Evolutionary conservation across 2,329 filamentous ascomycete genomes (phyloP).

Genomic region (Arthrobotrys entomopaga): DNA sequence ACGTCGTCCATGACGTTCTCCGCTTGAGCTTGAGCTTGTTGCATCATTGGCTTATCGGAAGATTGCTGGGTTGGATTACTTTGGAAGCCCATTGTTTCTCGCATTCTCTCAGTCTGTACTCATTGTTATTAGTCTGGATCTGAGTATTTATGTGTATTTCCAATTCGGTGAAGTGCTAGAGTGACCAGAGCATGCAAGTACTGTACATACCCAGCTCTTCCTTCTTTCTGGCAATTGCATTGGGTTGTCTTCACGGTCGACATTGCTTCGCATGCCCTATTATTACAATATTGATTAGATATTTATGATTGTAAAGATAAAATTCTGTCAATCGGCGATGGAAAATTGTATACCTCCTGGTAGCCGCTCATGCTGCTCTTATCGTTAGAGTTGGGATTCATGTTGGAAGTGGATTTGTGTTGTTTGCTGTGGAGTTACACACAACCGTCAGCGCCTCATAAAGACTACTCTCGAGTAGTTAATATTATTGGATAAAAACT

Average conservation of each 20-base stretch:
- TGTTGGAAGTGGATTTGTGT: constrained; percentile 33
- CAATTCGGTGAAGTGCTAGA: too few relatives aligned
- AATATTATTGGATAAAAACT: constrained; percentile 5
- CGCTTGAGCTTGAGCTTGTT: constrained; percentile 34
- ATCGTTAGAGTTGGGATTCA: constrained; percentile 45
- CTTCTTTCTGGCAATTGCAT: constrained; percentile 27
- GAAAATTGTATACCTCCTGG: constrained; percentile 34
- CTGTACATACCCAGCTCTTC: constrained; percentile 47
- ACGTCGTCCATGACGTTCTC: constrained; percentile 37
- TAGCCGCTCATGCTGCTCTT: constrained; percentile 34
- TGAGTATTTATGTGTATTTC: not conserved
- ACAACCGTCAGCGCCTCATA: too few relatives aligned
- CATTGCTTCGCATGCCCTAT: constrained; percentile 42
- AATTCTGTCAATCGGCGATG: too few relatives aligned
- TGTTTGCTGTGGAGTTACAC: constrained; percentile 15
- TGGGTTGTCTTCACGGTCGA: constrained; percentile 47
- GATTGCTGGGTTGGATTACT: constrained; percentile 10
- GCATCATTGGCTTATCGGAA: constrained; percentile 26
- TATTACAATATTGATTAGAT: not conserved
- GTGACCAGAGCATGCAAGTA: not conserved
- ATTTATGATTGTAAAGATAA: not conserved
- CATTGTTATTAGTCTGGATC: not conserved
- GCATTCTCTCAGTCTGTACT: constrained; percentile 28
- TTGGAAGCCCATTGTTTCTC: constrained; percentile 40
- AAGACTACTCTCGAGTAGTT: not conserved